Evolutionary conservation across 441 rosid genomes (phyloP), one percentile per base, ranked within the genome.

Genomic region (Sinapis alba): DNA sequence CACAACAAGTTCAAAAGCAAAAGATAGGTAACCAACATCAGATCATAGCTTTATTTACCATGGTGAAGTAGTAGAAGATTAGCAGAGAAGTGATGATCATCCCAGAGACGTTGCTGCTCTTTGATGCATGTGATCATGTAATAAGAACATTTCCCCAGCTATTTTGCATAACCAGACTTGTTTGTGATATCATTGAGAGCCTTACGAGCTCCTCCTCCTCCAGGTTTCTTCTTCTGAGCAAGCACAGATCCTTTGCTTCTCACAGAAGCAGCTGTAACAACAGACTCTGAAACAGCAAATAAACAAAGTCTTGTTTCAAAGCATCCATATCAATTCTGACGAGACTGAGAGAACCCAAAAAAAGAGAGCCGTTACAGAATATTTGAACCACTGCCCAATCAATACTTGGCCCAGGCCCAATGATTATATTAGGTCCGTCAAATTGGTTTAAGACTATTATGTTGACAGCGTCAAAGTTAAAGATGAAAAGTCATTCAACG

Each of bases 71-170:
- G 75, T 18, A 36, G 51, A 57, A 78, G 62, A 68, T 78, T 74
- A 38, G 45, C 28, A 53, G 76, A 50, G 66, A 15, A 70, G 68
- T 59, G 65, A 73, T 59, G 65, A 73, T 68, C 78, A 15, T 50
- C 78, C 62, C 68, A 73, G 53, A 68, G 57, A 43, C 3, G 30
- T n/a, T 68, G 71, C 71, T 78, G 75, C 58, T 73, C 51, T 58
- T 78, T 64, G 9, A 78, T 73, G 62, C 81, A 78, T 73, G 34
- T 73, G 78, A 57, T 78, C 78, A 63, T 78, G 78, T 6, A 78
- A 62, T 6, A 78, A 62, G 54, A 73, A 73, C 59, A 54, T 26
- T 27, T 78, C 81, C 47, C 62, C 78, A 45, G 67, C 81, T 20
- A 24, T 68, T 63, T 73, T 0, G 2, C 60, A 47, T 27, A 15